Conservation (phyloP, 768 basidiomycete species). For the Mrakia frigida region DNA sequence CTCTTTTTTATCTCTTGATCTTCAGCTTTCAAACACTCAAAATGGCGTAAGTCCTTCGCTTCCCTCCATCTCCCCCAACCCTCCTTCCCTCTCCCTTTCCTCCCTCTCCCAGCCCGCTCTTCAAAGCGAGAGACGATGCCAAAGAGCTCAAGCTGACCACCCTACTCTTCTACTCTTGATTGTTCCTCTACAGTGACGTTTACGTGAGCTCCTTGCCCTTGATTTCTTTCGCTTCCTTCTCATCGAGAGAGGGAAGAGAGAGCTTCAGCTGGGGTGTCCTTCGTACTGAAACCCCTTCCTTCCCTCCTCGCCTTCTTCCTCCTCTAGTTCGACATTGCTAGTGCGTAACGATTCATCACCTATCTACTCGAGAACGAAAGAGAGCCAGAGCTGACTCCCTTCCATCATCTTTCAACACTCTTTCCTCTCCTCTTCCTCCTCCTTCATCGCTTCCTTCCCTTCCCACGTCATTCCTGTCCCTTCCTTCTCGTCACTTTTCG, state of each 20-base stretch:
- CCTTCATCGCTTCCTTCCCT: not conserved
- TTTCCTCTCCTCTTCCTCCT: not conserved
- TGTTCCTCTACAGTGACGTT: conserved; percentile 15
- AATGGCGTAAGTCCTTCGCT: conserved; percentile 17
- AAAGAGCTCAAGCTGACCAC: not conserved
- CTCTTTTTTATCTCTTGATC: not conserved
- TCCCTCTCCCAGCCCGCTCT: not conserved
- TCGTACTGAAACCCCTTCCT: not conserved
- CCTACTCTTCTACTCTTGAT: too few relatives aligned
- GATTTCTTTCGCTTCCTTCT: not conserved
- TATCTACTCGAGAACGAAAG: not conserved
- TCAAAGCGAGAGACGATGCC: too few relatives aligned
- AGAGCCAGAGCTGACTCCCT: not conserved
- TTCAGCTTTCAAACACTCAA: conserved; percentile 5
- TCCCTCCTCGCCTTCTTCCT: not conserved
- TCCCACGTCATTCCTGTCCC: not conserved
- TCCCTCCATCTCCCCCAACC: conserved; percentile 6
- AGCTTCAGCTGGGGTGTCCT: not conserved
- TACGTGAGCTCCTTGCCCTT: conserved; percentile 4
- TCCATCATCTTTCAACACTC: not conserved
- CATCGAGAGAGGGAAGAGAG: not conserved
- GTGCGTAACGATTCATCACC: not conserved
- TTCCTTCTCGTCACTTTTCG: not conserved
- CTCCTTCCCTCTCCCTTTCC: not conserved
- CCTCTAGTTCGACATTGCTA: conserved; percentile 31